These are phyloP conservation scores for Ophiognomonia clavigignenti-juglandacearum DNA, from an alignment of 2,329 filamentous ascomycete species.

Conservation along the genomic window DNA sequence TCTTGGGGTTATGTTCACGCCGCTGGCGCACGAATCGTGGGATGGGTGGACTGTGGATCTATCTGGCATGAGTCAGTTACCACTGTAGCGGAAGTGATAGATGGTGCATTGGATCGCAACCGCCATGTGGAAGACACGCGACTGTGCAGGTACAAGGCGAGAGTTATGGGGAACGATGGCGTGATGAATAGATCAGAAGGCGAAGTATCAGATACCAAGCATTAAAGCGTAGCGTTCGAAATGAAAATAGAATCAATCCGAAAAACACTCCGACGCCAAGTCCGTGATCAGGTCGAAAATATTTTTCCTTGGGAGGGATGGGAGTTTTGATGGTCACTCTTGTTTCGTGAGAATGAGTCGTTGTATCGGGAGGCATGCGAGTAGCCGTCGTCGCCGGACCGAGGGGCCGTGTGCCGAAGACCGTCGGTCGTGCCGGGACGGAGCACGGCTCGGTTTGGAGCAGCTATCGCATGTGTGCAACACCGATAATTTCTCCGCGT, in stretches of 20 bases:
- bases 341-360: no score
- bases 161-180: not conserved
- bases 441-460: not conserved
- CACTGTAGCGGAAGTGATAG: not conserved
- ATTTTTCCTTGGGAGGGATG: not conserved
- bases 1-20: constrained; percentile 6
- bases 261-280: not conserved
- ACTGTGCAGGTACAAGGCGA: not conserved
- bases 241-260: not conserved
- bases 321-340: no score
- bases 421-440: no score
- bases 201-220: not conserved
- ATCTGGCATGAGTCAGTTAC: constrained; percentile 1
- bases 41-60: constrained; percentile 8
- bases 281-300: not conserved
- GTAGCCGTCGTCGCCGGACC: not conserved
- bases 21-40: constrained; percentile 6
- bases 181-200: not conserved
- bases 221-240: not conserved
- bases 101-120: not conserved
- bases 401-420: no score
- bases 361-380: no score
- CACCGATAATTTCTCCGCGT: constrained; percentile 15
- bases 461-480: no score
- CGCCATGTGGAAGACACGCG: no score